Percentiles rank a stretch among this genome's conserved stretches.
These are phyloP conservation scores for Anthracocystis walkeri DNA, from an alignment of 1,284 basidiomycete species.

Conservation along the genomic window DNA sequence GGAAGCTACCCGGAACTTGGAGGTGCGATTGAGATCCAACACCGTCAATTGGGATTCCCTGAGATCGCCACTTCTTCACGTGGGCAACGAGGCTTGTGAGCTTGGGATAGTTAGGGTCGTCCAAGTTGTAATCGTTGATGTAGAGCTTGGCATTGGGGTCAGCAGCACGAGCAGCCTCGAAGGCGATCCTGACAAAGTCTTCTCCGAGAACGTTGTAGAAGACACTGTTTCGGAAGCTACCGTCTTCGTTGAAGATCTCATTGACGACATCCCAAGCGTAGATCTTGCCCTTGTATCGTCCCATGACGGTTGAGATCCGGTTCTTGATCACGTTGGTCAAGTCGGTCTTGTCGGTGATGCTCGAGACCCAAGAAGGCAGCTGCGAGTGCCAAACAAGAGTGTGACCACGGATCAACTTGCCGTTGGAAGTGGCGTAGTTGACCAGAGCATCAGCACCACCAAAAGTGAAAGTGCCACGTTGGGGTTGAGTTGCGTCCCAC, in stretches of 20 bases:
- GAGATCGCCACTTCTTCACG: slow-evolving; percentile 28
- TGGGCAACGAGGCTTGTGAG: slow-evolving; percentile 10
- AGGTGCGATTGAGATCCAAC: slow-evolving; percentile 35
- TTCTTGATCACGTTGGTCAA: slow-evolving; percentile 27
- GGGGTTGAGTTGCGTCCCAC: slow-evolving; percentile 28
- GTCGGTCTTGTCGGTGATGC: slow-evolving; percentile 25
- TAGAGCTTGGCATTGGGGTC: slow-evolving; percentile 29
- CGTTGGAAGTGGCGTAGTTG: slow-evolving; percentile 24
- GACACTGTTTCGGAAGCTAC: slow-evolving; percentile 15
- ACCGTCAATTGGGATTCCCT: slow-evolving; percentile 31
- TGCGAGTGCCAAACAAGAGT: slow-evolving; percentile 30
- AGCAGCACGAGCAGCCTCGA: slow-evolving; percentile 16
- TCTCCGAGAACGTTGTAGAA: slow-evolving; percentile 37
- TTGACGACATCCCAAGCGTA: slow-evolving; percentile 37
- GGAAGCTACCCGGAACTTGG: slow-evolving; percentile 13
- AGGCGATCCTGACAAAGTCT: slow-evolving; percentile 26
- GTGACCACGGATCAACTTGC: slow-evolving; percentile 29
- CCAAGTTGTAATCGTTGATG: slow-evolving; percentile 39
- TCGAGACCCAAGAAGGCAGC: slow-evolving; percentile 17
- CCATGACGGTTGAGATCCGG: slow-evolving; percentile 21
- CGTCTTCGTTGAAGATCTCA: slow-evolving; percentile 37
- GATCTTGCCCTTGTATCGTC: slow-evolving; percentile 28
- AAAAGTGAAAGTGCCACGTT: slow-evolving; percentile 18
- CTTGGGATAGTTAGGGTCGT: slow-evolving; percentile 21
- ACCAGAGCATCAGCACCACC: slow-evolving; percentile 23